Conservation (phyloP, 257 asterid genomes). For the Rhazya stricta region DNA sequence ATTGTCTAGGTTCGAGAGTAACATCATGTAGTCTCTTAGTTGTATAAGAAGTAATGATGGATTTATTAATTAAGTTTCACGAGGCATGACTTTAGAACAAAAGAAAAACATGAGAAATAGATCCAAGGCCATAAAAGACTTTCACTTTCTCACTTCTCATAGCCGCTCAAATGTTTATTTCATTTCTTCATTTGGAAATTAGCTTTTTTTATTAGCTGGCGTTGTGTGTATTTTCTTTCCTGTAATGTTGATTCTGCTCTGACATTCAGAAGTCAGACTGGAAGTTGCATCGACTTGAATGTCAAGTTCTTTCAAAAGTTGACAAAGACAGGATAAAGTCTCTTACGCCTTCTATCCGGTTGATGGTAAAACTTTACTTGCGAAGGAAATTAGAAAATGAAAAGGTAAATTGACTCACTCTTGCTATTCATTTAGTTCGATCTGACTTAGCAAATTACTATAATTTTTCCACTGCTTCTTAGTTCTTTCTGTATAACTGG, state of each 20-base stretch:
- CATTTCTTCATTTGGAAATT: background rate
- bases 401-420: conserved; percentile 43
- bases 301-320: conserved; percentile 48
- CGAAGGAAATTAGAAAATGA: conserved; percentile 57
- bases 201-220: background rate
- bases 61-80: background rate
- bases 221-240: background rate
- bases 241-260: background rate
- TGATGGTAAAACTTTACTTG: conserved; percentile 73
- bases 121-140: background rate
- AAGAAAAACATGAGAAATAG: background rate
- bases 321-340: conserved; percentile 56
- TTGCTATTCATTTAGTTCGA: background rate
- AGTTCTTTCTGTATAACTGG: background rate
- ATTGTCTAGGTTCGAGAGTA: background rate
- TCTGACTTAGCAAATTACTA: background rate
- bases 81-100: background rate
- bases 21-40: background rate
- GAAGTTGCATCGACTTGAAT: conserved; percentile 76
- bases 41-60: background rate
- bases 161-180: background rate
- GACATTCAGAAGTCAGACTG: conserved; percentile 74
- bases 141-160: background rate
- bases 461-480: background rate
- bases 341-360: conserved; percentile 64